These are phyloP conservation scores for Pythium phragmiticola DNA, from an alignment of 352 stramenopile genomes.

Conservation along the genomic window DNA sequence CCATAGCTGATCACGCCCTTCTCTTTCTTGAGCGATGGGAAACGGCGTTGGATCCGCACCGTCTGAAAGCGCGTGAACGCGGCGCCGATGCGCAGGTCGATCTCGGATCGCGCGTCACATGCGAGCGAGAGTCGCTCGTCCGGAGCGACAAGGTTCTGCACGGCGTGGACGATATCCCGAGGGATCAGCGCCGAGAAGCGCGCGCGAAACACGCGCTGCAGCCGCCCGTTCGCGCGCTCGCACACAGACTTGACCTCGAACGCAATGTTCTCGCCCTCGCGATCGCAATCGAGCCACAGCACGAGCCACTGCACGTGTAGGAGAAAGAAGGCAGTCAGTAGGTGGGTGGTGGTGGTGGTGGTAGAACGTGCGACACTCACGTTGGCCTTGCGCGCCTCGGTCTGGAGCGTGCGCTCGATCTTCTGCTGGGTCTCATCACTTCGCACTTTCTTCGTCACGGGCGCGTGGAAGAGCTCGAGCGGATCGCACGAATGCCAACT, in stretches of 20 bases:
- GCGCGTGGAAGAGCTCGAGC: conserved; percentile 92
- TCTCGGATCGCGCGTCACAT: conserved; percentile 92
- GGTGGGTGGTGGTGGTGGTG: too few relatives aligned
- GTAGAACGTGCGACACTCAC: not conserved
- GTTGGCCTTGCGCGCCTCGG: conserved; percentile 79
- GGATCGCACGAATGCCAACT: conserved; percentile 94
- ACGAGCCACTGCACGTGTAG: conserved; percentile 76
- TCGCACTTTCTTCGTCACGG: conserved; percentile 83
- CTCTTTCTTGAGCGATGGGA: conserved; percentile 68
- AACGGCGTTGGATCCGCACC: conserved; percentile 87
- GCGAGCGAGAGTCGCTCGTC: conserved; percentile 84
- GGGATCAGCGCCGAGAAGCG: conserved; percentile 94
- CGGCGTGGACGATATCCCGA: conserved; percentile 86
- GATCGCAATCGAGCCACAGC: conserved; percentile 99
- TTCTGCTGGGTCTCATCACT: conserved; percentile 81
- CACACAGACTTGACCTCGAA: conserved; percentile 95
- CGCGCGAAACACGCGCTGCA: conserved; percentile 85
- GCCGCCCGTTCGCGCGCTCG: conserved; percentile 55
- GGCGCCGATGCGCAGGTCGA: conserved; percentile 93
- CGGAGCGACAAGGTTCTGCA: conserved; percentile 75
- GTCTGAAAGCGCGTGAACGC: conserved; percentile 97
- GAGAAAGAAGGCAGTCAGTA: not conserved
- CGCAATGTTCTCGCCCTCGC: conserved; percentile 99
- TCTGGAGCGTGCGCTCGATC: conserved; percentile 90
- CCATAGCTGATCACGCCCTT: conserved; percentile 97